Percentiles rank a stretch among this genome's conserved stretches.
phyloP scores from a whole-genome alignment of 2,329 filamentous ascomycete species.

The Trichoderma hamatum region DNA sequence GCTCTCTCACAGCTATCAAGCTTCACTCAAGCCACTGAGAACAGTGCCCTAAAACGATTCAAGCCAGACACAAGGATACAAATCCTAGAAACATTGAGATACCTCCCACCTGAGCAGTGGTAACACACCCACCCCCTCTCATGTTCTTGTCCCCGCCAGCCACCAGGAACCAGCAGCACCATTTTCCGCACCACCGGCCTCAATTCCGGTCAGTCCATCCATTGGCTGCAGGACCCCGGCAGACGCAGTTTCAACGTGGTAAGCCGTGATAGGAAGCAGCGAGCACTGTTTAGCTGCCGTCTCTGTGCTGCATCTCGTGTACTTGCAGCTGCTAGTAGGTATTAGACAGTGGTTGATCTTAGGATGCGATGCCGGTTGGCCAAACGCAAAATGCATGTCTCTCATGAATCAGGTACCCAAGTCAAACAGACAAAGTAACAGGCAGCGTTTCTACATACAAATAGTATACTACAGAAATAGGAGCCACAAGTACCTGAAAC shows the following conservation, averaged over 20 bases:
- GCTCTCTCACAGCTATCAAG: background rate
- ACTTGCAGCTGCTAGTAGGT: background rate
- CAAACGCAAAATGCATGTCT: constrained; percentile 3
- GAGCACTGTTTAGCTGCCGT: background rate
- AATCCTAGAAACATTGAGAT: background rate
- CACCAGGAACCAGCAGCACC: background rate
- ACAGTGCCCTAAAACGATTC: background rate
- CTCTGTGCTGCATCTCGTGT: background rate
- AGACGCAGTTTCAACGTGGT: constrained; percentile 14
- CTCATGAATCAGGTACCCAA: background rate
- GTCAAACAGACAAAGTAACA: background rate
- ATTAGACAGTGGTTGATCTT: background rate
- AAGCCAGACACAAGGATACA: background rate
- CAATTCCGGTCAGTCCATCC: background rate
- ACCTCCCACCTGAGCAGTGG: background rate
- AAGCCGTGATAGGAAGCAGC: constrained; percentile 4
- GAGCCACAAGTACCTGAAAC: background rate
- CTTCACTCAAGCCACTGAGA: background rate
- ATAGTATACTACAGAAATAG: background rate
- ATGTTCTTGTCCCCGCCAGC: background rate
- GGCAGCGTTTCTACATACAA: background rate
- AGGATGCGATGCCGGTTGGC: background rate
- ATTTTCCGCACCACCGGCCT: background rate
- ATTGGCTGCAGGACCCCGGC: background rate
- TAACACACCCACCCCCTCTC: background rate